phyloP scores from a whole-genome alignment of 805 yeast species.

The Hemisphaericaspora nanyangensis region DNA sequence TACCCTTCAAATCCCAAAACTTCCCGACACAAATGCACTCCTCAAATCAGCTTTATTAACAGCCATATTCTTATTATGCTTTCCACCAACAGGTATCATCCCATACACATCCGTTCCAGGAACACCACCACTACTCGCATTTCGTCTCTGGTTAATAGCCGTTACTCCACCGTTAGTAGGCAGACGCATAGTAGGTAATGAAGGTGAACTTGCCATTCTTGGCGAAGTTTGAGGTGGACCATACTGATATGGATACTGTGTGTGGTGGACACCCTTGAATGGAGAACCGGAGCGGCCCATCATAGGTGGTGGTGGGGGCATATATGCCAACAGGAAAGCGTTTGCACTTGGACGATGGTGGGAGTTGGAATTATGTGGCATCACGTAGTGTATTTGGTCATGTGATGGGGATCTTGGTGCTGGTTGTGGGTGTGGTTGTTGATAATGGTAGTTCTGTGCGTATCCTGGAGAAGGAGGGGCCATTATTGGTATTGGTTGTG shows the following conservation, averaged over 20 bases:
- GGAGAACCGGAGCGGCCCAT: not conserved
- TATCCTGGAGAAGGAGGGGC: not conserved
- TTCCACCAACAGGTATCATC: conserved; percentile 44
- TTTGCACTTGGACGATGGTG: too few relatives aligned
- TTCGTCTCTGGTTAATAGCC: too few relatives aligned
- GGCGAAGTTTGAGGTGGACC: too few relatives aligned
- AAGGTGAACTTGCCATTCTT: too few relatives aligned
- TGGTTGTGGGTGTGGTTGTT: conserved; percentile 2
- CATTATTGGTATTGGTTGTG: too few relatives aligned
- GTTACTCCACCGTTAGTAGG: conserved; percentile 30
- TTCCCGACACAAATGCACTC: conserved; percentile 61
- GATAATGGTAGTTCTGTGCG: conserved; percentile 4
- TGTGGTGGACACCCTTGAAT: not conserved
- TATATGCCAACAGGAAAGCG: not conserved
- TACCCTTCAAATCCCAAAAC: conserved; percentile 57
- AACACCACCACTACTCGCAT: not conserved
- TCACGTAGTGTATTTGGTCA: too few relatives aligned
- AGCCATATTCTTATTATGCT: conserved; percentile 34
- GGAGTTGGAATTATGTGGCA: too few relatives aligned
- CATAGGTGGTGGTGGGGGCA: conserved; percentile 7
- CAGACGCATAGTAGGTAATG: too few relatives aligned
- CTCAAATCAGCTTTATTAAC: conserved; percentile 56
- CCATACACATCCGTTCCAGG: not conserved
- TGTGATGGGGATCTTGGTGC: too few relatives aligned
- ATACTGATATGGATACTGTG: too few relatives aligned